A percentile compares a stretch with the other conserved stretches of the same genome.
These are phyloP conservation scores for Sarocladium strictum DNA, from an alignment of 2,329 filamentous ascomycete genomes.

Conservation along the genomic window DNA sequence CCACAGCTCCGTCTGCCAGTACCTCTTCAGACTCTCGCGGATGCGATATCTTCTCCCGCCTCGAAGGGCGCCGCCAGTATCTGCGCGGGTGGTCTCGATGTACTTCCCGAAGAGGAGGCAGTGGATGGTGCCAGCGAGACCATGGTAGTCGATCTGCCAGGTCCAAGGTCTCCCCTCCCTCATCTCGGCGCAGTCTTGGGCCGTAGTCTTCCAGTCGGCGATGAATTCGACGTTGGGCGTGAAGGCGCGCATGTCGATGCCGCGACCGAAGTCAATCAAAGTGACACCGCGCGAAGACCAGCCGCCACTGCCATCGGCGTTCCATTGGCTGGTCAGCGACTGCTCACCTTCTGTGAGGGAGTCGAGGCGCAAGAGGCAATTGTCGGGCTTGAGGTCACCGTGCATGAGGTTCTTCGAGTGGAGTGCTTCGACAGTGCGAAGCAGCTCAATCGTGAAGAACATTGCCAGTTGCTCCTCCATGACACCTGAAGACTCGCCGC, in stretches of 20 bases:
- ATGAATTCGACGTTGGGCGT: slow-evolving; percentile 70
- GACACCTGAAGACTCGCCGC: slow-evolving; percentile 62
- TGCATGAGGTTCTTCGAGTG: slow-evolving; percentile 78
- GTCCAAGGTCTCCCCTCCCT: slow-evolving; percentile 92
- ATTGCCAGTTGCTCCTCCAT: slow-evolving; percentile 91
- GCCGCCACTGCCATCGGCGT: slow-evolving; percentile 64
- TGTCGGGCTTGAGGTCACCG: slow-evolving; percentile 92
- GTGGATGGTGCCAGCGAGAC: slow-evolving; percentile 82
- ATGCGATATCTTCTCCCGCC: slow-evolving; percentile 68
- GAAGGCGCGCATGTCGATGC: slow-evolving; percentile 90
- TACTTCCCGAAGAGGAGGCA: slow-evolving; percentile 90
- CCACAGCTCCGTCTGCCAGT: slow-evolving; percentile 97
- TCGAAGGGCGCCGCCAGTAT: slow-evolving; percentile 49
- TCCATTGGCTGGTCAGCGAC: slow-evolving; percentile 58
- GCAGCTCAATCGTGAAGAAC: slow-evolving; percentile 90
- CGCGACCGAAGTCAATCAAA: slow-evolving; percentile 91
- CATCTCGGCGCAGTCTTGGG: slow-evolving; percentile 92
- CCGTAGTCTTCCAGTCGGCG: slow-evolving; percentile 87
- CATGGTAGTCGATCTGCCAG: slow-evolving; percentile 95
- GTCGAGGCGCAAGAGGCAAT: slow-evolving; percentile 84
- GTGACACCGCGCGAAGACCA: slow-evolving; percentile 77
- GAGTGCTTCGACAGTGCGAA: slow-evolving; percentile 83
- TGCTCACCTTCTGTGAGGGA: slow-evolving; percentile 30
- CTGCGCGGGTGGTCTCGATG: slow-evolving; percentile 68
- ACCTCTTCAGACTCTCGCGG: slow-evolving; percentile 79